Evolutionary conservation across 1,139 yeast species (phyloP), one percentile per base, ranked within the genome.

Genomic region (Protomyces inundatus): DNA sequence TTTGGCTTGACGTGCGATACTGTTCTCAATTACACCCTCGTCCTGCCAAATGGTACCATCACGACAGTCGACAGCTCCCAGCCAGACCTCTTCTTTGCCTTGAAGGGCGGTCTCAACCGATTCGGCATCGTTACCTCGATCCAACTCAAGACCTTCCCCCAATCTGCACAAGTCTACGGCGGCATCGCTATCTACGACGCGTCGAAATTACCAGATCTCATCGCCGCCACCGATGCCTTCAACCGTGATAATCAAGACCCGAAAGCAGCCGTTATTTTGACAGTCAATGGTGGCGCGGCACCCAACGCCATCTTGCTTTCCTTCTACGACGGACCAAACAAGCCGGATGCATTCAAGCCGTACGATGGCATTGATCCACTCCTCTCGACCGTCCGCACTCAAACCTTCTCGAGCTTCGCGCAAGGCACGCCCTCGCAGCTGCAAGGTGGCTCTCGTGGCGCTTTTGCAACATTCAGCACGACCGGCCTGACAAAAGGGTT

Each of bases 41-140:
- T 56, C 30, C 55, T 48, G 4, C 55, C 61, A 35, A 51, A 56
- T 23, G 61, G 61, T 6, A 56, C 55, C 36, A 56, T 56, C 55
- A 33, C 55, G 14, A 36, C 39, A 3, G 61, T 51, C 3, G 50
- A 48, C 23, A 14, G 45, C 40, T n/a, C 42, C 36, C 46, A 36
- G 12, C 55, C 61, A n/a, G 61, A 56, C 35, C 61, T 56, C 48
- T 42, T 35, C 46, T 56, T 56, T 33, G 61, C 61, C 10, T 36
- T 56, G 33, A 56, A 56, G 32, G 61, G 61, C 12, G 61, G 61
- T 1, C 48, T 48, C 32, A 56, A 56, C 16, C 42, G 61, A 3
- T 51, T 56, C 39, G 61, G 61, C n/a, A 56, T 56, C 32, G 54
- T 56, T 30, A 56, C 61, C 12, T 32, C 42, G n/a, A 50, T 56